Percentiles rank a stretch among this genome's conserved stretches.
These are phyloP conservation scores for Hippophae gyantsensis DNA, from an alignment of 306 rosid species.

Conservation along the genomic window DNA sequence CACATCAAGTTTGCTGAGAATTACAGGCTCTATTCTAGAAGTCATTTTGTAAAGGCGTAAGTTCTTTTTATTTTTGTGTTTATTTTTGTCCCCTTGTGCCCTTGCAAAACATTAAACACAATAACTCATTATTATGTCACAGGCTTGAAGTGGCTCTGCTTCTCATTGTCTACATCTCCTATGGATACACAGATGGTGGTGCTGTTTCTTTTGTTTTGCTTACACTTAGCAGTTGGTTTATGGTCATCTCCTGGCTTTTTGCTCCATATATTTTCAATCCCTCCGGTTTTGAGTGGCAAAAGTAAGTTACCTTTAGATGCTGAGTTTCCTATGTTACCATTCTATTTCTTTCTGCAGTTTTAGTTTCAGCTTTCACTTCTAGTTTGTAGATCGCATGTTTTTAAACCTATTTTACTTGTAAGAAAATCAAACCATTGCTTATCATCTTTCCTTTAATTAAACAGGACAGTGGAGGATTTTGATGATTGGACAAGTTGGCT, in stretches of 20 bases:
- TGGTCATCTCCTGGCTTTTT: slow-evolving; percentile 94
- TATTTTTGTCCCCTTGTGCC: not conserved
- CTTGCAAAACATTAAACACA: not conserved
- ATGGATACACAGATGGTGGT: slow-evolving; percentile 73
- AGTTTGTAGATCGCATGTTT: not conserved
- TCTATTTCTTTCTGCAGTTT: not conserved
- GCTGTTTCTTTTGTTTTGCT: slow-evolving; percentile 68
- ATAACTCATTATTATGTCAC: slow-evolving; percentile 15
- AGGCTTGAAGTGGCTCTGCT: slow-evolving; percentile 91
- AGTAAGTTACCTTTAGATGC: slow-evolving; percentile 42
- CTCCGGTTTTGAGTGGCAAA: slow-evolving; percentile 98
- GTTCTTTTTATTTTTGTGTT: slow-evolving; percentile 14
- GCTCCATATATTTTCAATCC: slow-evolving; percentile 98
- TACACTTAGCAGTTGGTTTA: slow-evolving; percentile 97
- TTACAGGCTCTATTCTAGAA: slow-evolving; percentile 87
- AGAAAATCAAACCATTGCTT: not conserved
- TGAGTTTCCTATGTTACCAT: not conserved
- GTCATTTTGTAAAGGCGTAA: slow-evolving; percentile 98
- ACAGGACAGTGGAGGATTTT: slow-evolving; percentile 98
- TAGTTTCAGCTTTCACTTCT: slow-evolving; percentile 2
- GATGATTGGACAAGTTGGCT: slow-evolving; percentile 99
- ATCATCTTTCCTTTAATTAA: slow-evolving; percentile 15
- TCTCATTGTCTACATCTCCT: slow-evolving; percentile 70
- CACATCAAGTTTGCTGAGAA: slow-evolving; percentile 96
- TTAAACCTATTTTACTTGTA: not conserved